phyloP scores from a whole-genome alignment of 352 stramenopile species.

The Phytophthora agathidicida region DNA sequence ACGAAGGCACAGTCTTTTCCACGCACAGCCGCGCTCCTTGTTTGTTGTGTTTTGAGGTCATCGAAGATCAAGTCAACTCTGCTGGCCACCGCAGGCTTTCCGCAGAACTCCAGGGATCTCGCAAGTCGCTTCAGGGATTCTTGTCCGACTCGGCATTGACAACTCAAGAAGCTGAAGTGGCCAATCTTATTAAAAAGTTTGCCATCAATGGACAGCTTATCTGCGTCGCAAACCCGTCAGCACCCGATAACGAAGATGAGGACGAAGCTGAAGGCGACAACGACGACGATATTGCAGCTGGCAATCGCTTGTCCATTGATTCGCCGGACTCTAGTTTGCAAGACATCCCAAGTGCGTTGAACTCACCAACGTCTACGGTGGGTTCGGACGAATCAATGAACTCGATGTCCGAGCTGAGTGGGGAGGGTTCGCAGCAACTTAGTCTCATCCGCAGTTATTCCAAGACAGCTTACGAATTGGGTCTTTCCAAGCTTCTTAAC shows the following conservation, averaged over 20 bases:
- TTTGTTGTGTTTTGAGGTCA: constrained; percentile 80
- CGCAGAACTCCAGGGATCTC: constrained; percentile 1
- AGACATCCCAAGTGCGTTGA: constrained; percentile 12
- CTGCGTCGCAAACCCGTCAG: constrained; percentile 38
- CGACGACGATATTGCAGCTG: constrained; percentile 5
- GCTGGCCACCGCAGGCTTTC: constrained; percentile 48
- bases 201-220: constrained; percentile 72
- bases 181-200: constrained; percentile 57
- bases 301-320: not conserved
- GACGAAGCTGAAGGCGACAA: constrained; percentile 27
- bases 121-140: not conserved
- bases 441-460: constrained; percentile 63
- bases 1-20: constrained; percentile 86
- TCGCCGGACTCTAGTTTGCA: constrained; percentile 3
- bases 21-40: constrained; percentile 77
- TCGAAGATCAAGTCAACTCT: constrained; percentile 76
- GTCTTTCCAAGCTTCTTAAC: constrained; percentile 66
- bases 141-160: constrained; percentile 27
- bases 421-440: constrained; percentile 15
- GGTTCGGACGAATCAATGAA: constrained; percentile 30
- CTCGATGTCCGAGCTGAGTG: constrained; percentile 23
- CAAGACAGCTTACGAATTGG: constrained; percentile 68
- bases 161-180: constrained; percentile 54
- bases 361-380: constrained; percentile 10
- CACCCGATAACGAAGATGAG: constrained; percentile 44